Conservation (phyloP, 768 basidiomycete species). For the Lactarius sp. region DNA sequence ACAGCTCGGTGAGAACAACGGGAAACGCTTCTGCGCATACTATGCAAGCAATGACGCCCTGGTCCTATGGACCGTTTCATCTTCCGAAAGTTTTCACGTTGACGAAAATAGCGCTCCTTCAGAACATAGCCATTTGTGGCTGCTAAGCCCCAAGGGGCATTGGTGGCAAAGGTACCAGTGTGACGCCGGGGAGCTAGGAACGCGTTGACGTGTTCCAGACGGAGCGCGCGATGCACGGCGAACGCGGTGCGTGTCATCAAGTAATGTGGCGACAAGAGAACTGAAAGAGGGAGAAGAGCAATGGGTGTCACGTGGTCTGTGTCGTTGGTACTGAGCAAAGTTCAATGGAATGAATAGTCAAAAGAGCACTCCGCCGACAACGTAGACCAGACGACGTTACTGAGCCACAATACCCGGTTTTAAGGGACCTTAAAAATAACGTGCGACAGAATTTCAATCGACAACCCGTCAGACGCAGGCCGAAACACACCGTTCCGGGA, state of each 20-base stretch:
- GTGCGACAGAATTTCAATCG: neutral
- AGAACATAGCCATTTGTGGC: neutral
- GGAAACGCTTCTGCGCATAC: neutral
- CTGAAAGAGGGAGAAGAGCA: neutral
- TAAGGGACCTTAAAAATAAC: neutral
- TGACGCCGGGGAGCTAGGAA: constrained; percentile 9
- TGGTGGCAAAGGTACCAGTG: neutral
- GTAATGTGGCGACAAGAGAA: neutral
- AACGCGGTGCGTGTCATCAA: neutral
- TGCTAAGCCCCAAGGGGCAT: neutral
- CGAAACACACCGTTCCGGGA: neutral
- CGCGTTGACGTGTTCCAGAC: constrained; percentile 10
- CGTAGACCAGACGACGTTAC: neutral
- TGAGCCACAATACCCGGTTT: neutral
- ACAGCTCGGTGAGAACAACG: neutral
- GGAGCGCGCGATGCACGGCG: constrained; percentile 8
- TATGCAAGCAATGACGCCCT: neutral
- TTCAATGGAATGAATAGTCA: neutral
- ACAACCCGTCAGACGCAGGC: neutral
- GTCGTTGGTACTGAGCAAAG: neutral
- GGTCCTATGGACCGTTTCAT: neutral
- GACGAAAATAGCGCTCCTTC: neutral
- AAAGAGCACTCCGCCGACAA: neutral
- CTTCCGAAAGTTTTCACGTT: neutral
- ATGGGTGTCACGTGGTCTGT: neutral